Evolutionary conservation across 139 green algal genomes (phyloP), one percentile per base, ranked within the genome.

Genomic region (Micractinium sp.): DNA sequence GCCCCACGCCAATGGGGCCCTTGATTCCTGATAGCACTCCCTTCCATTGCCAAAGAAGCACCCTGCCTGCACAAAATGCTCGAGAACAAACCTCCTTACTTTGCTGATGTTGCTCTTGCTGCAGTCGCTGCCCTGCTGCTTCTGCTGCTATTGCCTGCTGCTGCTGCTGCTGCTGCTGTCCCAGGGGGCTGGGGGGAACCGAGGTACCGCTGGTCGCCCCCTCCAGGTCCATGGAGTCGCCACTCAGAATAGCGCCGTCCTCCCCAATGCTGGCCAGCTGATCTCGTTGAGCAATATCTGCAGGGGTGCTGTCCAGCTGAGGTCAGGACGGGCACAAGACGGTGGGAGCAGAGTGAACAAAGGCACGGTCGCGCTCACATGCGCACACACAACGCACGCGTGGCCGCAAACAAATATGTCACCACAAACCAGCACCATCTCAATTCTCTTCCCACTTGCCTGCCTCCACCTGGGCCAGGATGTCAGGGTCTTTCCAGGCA

Each of bases 401-500:
- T n/a, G 35, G 14, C 35, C 53, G 47, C 29, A 29, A 29, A 15
- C 56, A 47, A 29, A n/a, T 14, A 31, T 2, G 69, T 67, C 14
- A 20, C 82, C 20, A 63, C 2, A 61, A 36, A 23, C 33, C 31
- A 22, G n/a, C 82, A 18, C 80, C 47, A 13, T 18, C 80, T 5
- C 80, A 27, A 2, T 38, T 25, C 25, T 47, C 25, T 19, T 63
- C 2, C 1, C 13, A 13, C 85, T 76, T 39, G 60, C 87, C 87
- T 82, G 87, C 87, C 35, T 93, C 90, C 1, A 95, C 77, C 56
- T 86, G 84, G 2, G 87, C 88, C n/a, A 94, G 69, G 9, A 95
- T 81, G n/a, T 93, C 86, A 0, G 92, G 84, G 85, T 98, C 93
- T 47, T 95, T 93, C 96, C 96, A 98, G 35, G 96, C 95, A 7